phyloP scores from a whole-genome alignment of 179 eudicot genomes.

The Spinacia oleracea region DNA sequence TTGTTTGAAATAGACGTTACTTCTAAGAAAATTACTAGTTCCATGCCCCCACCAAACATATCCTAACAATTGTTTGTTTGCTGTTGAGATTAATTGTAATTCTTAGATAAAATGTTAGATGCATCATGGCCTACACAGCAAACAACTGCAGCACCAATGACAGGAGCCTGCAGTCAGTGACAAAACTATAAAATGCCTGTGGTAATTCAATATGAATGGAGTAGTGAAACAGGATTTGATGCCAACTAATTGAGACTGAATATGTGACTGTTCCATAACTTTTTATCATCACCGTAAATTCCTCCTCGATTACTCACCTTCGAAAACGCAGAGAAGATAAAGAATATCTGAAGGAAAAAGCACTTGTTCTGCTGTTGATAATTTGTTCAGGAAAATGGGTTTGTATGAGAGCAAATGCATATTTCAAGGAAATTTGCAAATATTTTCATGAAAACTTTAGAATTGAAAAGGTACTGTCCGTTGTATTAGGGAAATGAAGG shows the following conservation, averaged over 20 bases:
- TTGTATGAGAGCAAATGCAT: not conserved
- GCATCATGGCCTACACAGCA: not conserved
- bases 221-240: not conserved
- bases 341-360: not conserved
- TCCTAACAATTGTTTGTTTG: not conserved
- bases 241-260: not conserved
- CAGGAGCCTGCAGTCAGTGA: not conserved
- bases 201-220: not conserved
- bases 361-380: too few species aligned
- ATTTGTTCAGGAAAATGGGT: not conserved
- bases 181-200: not conserved
- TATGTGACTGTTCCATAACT: not conserved
- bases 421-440: not conserved
- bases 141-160: not conserved
- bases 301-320: not conserved
- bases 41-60: not conserved
- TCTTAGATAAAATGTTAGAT: not conserved
- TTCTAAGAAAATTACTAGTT: not conserved
- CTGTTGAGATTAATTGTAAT: not conserved
- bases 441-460: not conserved
- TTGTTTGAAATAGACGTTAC: not conserved
- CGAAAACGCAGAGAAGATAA: not conserved
- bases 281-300: not conserved
- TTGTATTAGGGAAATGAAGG: not conserved
- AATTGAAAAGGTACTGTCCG: not conserved